phyloP scores from a whole-genome alignment of 306 rosid species.

The Biancaea sappan region DNA sequence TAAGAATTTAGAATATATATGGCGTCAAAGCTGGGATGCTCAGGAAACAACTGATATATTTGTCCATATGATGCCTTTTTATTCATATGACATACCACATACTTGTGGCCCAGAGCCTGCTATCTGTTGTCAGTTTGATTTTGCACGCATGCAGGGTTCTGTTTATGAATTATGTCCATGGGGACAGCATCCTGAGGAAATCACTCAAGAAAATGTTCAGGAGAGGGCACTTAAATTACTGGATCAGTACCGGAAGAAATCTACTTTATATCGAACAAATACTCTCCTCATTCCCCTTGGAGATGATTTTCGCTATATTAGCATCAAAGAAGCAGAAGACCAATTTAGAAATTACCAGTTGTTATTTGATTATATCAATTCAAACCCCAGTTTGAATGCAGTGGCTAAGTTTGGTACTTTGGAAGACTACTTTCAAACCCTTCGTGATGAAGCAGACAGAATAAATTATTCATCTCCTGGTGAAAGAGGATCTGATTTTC shows the following conservation, averaged over 20 bases:
- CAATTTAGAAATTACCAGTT: slow-evolving; percentile 89
- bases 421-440: slow-evolving; percentile 82
- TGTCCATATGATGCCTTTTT: slow-evolving; percentile 99
- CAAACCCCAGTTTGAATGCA: slow-evolving; percentile 77
- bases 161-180: slow-evolving; percentile 85
- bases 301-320: slow-evolving; percentile 94
- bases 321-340: slow-evolving; percentile 83
- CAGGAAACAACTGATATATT: slow-evolving; percentile 93
- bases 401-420: slow-evolving; percentile 90
- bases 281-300: slow-evolving; percentile 98
- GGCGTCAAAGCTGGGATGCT: slow-evolving; percentile 99
- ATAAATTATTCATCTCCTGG: slow-evolving; percentile 73
- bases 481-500: slow-evolving; percentile 76
- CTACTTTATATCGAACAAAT: slow-evolving; percentile 87
- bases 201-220: slow-evolving; percentile 67
- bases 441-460: slow-evolving; percentile 88
- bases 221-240: slow-evolving; percentile 80
- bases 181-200: slow-evolving; percentile 80
- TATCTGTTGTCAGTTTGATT: slow-evolving; percentile 95
- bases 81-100: slow-evolving; percentile 97
- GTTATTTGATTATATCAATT: slow-evolving; percentile 88
- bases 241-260: slow-evolving; percentile 94
- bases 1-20: slow-evolving; percentile 82
- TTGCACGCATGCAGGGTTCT: slow-evolving; percentile 79
- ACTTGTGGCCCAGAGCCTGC: slow-evolving; percentile 99